These are phyloP conservation scores for Leccinum sublutescens DNA, from an alignment of 768 basidiomycete species.

Conservation along the genomic window DNA sequence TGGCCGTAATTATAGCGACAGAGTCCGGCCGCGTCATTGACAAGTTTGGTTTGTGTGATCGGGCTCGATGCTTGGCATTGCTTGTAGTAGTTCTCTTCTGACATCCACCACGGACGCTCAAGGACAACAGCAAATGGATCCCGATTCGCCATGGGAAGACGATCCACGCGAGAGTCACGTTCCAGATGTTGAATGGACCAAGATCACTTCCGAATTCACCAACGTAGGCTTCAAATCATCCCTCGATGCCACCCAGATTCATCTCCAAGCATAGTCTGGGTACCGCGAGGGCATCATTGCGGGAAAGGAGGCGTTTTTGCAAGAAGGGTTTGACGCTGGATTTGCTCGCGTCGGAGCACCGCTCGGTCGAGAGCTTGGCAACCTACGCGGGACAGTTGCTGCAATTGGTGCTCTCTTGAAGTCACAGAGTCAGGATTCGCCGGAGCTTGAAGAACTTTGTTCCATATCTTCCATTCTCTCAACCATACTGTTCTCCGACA, in stretches of 20 bases:
- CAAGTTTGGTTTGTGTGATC: background rate
- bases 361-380: constrained; percentile 73
- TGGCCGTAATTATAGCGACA: background rate
- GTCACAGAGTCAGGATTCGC: constrained; percentile 20
- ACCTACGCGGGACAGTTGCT: constrained; percentile 68
- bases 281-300: constrained; percentile 96
- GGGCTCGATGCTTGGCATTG: background rate
- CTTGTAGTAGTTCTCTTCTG: background rate
- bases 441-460: constrained; percentile 42
- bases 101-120: background rate
- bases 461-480: constrained; percentile 57
- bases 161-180: constrained; percentile 32
- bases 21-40: background rate
- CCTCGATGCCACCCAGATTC: background rate
- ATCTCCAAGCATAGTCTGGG: constrained; percentile 57
- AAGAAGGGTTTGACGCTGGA: constrained; percentile 87
- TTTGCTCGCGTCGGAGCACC: constrained; percentile 73
- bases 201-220: constrained; percentile 65
- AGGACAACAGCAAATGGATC: constrained; percentile 16
- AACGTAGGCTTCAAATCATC: constrained; percentile 45
- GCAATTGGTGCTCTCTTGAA: constrained; percentile 60
- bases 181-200: constrained; percentile 63
- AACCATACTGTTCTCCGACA: constrained; percentile 62
- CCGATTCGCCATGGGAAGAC: constrained; percentile 63
- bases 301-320: constrained; percentile 85